Conservation (phyloP, 75 land plant species). For the Ceratopteris richardii region DNA sequence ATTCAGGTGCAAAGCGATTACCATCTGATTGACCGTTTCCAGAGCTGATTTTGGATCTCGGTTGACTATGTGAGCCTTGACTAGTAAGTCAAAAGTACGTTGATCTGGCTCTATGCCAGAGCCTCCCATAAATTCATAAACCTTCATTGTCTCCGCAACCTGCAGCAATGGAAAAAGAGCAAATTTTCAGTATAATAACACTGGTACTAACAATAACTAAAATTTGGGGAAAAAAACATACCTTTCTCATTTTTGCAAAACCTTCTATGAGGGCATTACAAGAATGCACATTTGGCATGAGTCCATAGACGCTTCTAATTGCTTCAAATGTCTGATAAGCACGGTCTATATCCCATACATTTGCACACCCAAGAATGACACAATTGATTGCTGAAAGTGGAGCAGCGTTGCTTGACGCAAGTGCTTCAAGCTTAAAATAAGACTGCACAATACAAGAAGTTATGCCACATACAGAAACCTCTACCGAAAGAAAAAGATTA, state of each 20-base stretch:
- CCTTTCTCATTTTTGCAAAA: conserved; percentile 83
- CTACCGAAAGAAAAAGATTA: neutral
- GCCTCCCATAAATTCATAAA: conserved; percentile 69
- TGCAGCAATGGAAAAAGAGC: too few relatives aligned
- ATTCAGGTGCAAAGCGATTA: conserved; percentile 19
- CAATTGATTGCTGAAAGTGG: conserved; percentile 84
- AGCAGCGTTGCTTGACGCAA: conserved; percentile 11
- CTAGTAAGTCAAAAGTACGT: conserved; percentile 56
- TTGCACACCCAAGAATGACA: conserved; percentile 80
- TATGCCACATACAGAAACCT: neutral
- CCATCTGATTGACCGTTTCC: conserved; percentile 65
- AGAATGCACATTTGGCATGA: conserved; percentile 82
- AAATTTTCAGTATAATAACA: neutral
- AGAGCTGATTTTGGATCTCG: conserved; percentile 72
- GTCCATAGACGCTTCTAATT: conserved; percentile 50
- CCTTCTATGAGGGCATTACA: conserved; percentile 85
- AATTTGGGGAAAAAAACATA: conserved; percentile 7
- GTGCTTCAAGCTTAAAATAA: conserved; percentile 56
- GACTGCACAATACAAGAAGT: conserved; percentile 42
- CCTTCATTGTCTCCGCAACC: conserved; percentile 65
- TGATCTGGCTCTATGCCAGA: conserved; percentile 76
- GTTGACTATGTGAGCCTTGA: conserved; percentile 74
- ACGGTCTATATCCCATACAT: conserved; percentile 89
- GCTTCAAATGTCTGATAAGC: conserved; percentile 96
- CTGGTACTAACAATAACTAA: neutral